Conservation (phyloP, 805 yeast species). For the Huiozyma naganishii region DNA sequence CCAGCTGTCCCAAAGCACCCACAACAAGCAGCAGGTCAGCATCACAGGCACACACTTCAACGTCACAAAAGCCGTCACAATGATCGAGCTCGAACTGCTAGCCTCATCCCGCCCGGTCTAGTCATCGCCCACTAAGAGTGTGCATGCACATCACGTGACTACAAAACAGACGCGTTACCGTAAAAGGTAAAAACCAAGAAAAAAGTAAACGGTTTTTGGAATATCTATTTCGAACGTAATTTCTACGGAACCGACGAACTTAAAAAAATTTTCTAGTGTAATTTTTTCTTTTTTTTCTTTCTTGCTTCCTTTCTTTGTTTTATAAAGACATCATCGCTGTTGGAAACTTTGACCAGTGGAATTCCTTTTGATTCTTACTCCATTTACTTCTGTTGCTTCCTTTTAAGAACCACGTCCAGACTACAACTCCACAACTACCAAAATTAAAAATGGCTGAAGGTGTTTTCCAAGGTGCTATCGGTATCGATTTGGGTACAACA, state of each 20-base stretch:
- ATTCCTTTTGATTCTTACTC: background rate
- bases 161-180: too few relatives aligned
- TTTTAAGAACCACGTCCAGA: background rate
- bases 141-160: background rate
- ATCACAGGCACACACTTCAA: conserved; percentile 20
- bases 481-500: conserved; percentile 94
- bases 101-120: background rate
- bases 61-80: background rate
- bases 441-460: conserved; percentile 75
- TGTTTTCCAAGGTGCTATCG: conserved; percentile 98
- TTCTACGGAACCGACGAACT: too few relatives aligned
- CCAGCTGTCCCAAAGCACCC: conserved; percentile 8
- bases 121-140: too few relatives aligned
- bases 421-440: background rate
- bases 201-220: too few relatives aligned
- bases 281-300: too few relatives aligned
- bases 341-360: background rate
- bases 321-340: background rate
- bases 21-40: conserved; percentile 20
- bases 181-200: too few relatives aligned
- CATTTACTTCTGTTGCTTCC: background rate
- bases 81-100: background rate
- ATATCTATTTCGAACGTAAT: too few relatives aligned
- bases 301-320: background rate
- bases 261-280: too few relatives aligned